Evolutionary conservation across 768 basidiomycete species (phyloP), one percentile per base, ranked within the genome.

Genomic region (Obba rivulosa): DNA sequence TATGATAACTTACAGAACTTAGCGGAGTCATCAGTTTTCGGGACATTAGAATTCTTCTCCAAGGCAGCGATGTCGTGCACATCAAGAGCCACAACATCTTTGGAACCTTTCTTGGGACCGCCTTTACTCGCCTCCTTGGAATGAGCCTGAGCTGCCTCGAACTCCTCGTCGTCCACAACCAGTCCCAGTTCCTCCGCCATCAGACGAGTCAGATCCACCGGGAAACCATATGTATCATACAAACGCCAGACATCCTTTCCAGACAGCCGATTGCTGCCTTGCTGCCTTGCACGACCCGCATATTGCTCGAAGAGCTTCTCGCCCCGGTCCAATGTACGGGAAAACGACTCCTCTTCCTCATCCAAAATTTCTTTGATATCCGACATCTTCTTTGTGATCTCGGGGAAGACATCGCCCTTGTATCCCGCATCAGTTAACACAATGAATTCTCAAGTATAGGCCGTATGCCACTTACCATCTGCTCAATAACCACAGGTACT

Each of bases 191-290:
- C 96, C 64, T 94, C 90, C 3, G 96, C 96, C 96, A 99, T 98
- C 50, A 99, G 75, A 43, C 87, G 83, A 1, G 96, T 99, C 43
- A 99, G 71, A 62, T 99, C 96, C 36, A 91, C 92, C 0, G 96
- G 96, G 73, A 99, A 99, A 43, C 96, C 96, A 62, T 89, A 99
- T 1, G 96, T 98, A 64, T 99, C 96, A 64, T 98, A 98, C 43
- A 99, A 68, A 22, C 90, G 79, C 96, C 96, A 99, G 31, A 97
- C 91, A 60, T 99, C 95, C 57, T 85, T 87, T 21, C 96, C 96
- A 50, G 73, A 81, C 24, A 99, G 80, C 56, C 82, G 79, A 34
- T 71, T 83, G 4, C 68, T 58, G 8, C 83, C 84, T 41, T 76
- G 70, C 45, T 83, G 76, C 54, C 74, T 74, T 8, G 94, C 83